Conservation (phyloP, 2,329 filamentous ascomycete species). For the Emmonsia crescens region DNA sequence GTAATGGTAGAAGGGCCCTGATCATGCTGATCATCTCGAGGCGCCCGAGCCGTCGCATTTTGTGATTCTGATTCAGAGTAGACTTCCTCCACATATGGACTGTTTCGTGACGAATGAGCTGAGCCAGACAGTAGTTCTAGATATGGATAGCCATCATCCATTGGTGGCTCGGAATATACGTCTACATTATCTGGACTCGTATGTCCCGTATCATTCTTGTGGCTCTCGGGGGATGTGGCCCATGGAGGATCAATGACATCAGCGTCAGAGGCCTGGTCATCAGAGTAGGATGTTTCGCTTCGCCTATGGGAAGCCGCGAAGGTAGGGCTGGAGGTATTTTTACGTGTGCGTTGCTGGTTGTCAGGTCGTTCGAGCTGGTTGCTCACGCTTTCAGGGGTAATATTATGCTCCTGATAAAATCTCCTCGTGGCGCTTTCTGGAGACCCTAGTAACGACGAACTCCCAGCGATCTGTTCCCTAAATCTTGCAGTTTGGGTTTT, state of each 20-base stretch:
- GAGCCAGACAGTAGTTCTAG: not conserved
- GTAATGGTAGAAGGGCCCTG: not conserved
- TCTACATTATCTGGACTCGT: not conserved
- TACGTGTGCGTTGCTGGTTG: no score
- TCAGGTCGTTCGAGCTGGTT: not conserved
- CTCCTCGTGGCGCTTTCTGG: constrained; percentile 12
- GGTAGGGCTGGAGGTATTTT: not conserved
- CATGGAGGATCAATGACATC: not conserved
- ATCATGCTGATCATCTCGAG: not conserved
- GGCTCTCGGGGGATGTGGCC: constrained; percentile 3
- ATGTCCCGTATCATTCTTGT: constrained; percentile 3
- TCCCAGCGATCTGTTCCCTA: constrained; percentile 11
- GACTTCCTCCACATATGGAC: not conserved
- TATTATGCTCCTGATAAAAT: constrained; percentile 8
- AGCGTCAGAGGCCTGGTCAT: constrained; percentile 3
- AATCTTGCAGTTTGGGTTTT: constrained; percentile 13
- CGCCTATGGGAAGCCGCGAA: not conserved
- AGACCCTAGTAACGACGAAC: constrained; percentile 12
- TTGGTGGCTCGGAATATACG: not conserved
- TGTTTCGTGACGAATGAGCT: not conserved
- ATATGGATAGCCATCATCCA: not conserved
- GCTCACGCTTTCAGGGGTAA: not conserved
- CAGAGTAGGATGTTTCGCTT: not conserved
- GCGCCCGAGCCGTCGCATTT: not conserved
- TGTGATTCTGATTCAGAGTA: not conserved